These are phyloP conservation scores for Candida sonorensis DNA, from an alignment of 805 yeast genomes.

Conservation along the genomic window DNA sequence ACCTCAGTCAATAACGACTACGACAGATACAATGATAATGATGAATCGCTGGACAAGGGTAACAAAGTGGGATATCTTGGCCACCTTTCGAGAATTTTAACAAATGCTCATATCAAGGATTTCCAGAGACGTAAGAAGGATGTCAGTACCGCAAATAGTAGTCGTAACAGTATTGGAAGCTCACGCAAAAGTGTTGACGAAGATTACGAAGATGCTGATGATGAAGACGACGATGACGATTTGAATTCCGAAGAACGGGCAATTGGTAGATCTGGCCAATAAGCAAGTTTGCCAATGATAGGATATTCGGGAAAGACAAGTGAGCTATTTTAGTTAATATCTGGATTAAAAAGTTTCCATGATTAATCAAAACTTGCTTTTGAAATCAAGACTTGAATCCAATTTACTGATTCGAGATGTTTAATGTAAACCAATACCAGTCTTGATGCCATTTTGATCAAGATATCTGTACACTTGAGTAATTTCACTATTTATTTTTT, in stretches of 20 bases:
- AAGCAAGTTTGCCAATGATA: background rate
- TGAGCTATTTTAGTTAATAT: no score
- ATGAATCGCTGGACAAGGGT: background rate
- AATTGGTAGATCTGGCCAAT: background rate
- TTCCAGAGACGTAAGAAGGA: constrained; percentile 58
- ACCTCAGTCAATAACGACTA: background rate
- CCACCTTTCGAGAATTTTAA: constrained; percentile 47
- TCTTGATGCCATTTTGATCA: no score
- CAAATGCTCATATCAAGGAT: constrained; percentile 77
- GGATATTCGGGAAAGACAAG: no score
- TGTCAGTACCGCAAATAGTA: constrained; percentile 22
- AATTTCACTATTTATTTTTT: no score
- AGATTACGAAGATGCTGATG: constrained; percentile 24
- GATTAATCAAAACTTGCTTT: no score
- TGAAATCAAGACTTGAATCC: no score
- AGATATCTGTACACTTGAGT: no score
- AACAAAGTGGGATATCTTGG: no score
- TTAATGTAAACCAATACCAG: no score
- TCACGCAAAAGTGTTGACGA: constrained; percentile 16
- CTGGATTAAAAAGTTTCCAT: no score
- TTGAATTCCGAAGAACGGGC: background rate
- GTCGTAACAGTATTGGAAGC: constrained; percentile 11
- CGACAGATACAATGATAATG: background rate
- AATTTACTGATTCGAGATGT: no score
- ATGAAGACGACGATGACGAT: constrained; percentile 17